Evolutionary conservation across 331 rosid genomes (phyloP).

Genomic region (Cucumis variabilis): DNA sequence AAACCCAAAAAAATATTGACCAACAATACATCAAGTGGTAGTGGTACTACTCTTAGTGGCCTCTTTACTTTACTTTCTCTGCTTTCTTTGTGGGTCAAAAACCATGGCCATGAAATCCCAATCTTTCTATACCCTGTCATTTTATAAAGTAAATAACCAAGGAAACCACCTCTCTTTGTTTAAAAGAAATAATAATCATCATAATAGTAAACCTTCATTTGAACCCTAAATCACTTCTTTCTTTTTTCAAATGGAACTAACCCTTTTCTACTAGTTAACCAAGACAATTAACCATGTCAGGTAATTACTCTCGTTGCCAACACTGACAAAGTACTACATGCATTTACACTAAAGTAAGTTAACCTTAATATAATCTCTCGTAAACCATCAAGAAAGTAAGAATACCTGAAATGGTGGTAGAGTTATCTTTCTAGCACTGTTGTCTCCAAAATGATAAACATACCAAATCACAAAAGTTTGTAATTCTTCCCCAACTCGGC

Average conservation of each 20-base stretch:
- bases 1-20: not conserved
- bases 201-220: too few relatives aligned
- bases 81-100: slow-evolving; percentile 4
- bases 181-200: too few relatives aligned
- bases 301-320: too few relatives aligned
- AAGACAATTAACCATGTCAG: too few relatives aligned
- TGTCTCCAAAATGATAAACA: not conserved
- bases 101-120: not conserved
- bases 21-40: too few relatives aligned
- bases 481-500: not conserved
- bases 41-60: not conserved
- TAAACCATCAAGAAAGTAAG: not conserved
- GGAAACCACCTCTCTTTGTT: too few relatives aligned
- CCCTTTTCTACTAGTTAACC: too few relatives aligned
- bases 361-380: not conserved
- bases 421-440: not conserved
- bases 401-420: not conserved
- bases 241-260: too few relatives aligned
- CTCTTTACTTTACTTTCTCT: not conserved
- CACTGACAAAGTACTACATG: too few relatives aligned
- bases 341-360: too few relatives aligned
- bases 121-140: not conserved
- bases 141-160: not conserved
- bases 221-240: too few relatives aligned
- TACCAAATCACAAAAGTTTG: not conserved